These are phyloP conservation scores for Coemansia sp. DNA, from an alignment of 192 early-diverging fungal species.

Conservation along the genomic window DNA sequence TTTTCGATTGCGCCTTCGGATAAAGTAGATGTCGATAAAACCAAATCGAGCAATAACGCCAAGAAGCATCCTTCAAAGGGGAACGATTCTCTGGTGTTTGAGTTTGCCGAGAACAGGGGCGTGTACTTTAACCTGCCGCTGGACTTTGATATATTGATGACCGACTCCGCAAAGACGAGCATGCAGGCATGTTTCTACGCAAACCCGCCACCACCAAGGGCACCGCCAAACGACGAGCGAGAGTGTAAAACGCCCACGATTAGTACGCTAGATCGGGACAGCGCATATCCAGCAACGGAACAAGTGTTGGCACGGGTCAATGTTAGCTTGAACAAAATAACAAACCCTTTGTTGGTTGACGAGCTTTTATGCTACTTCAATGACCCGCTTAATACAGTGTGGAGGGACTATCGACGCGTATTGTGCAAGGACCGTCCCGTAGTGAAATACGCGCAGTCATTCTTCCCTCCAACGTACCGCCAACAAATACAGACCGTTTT, in stretches of 20 bases:
- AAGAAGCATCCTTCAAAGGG: conserved; percentile 7
- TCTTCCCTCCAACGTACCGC: conserved; percentile 17
- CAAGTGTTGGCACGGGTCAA: conserved; percentile 19
- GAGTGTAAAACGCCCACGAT: conserved; percentile 7
- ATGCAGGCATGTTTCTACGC: conserved; percentile 24
- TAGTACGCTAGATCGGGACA: conserved; percentile 18
- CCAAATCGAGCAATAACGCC: not conserved
- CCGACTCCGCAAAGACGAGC: conserved; percentile 18
- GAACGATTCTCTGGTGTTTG: conserved; percentile 45
- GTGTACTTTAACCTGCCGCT: conserved; percentile 58
- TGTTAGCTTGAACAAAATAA: conserved; percentile 11
- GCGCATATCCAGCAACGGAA: conserved; percentile 17
- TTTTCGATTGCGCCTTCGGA: conserved; percentile 20
- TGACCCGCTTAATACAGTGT: conserved; percentile 14
- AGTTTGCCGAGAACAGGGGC: conserved; percentile 58
- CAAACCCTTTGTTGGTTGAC: conserved; percentile 5
- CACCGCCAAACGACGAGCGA: not conserved
- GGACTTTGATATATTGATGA: conserved; percentile 53
- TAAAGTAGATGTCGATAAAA: not conserved
- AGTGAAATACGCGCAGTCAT: conserved; percentile 28
- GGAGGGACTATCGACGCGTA: conserved; percentile 28
- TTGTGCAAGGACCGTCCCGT: conserved; percentile 19
- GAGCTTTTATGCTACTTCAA: conserved; percentile 13
- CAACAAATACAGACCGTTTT: not conserved
- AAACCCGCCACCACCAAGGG: conserved; percentile 4